phyloP scores from a whole-genome alignment of 345 rosid genomes.

The Populus simonii region DNA sequence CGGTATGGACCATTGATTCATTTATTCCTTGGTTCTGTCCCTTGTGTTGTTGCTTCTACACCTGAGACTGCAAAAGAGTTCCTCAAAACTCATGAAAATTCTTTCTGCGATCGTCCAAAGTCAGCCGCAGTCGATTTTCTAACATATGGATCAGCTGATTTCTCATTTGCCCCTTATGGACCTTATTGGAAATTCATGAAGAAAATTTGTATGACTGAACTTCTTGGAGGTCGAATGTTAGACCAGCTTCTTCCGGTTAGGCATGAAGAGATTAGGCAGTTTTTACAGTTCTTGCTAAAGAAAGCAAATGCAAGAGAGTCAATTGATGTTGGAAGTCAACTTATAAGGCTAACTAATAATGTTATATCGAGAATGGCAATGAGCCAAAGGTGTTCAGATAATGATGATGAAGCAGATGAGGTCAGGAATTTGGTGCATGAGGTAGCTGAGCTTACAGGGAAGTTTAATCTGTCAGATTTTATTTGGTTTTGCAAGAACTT shows the following conservation, averaged over 20 bases:
- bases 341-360: constrained; percentile 36
- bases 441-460: constrained; percentile 35
- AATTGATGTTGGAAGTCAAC: constrained; percentile 44
- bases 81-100: constrained; percentile 62
- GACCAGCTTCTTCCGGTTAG: constrained; percentile 38
- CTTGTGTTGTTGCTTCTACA: constrained; percentile 56
- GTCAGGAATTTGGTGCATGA: constrained; percentile 40
- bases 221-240: constrained; percentile 40
- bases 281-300: constrained; percentile 27
- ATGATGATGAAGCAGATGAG: constrained; percentile 44
- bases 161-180: constrained; percentile 53
- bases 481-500: constrained; percentile 54
- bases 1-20: constrained; percentile 56
- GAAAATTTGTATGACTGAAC: constrained; percentile 49
- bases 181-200: constrained; percentile 68
- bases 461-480: constrained; percentile 50
- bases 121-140: constrained; percentile 41
- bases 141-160: constrained; percentile 52
- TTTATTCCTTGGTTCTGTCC: constrained; percentile 48
- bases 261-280: constrained; percentile 33
- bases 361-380: constrained; percentile 44
- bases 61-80: constrained; percentile 55
- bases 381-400: constrained; percentile 34
- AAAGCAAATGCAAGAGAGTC: constrained; percentile 33
- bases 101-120: constrained; percentile 41